phyloP scores from a whole-genome alignment of 164 flowering plant genomes.

The Umbellularia californica region DNA sequence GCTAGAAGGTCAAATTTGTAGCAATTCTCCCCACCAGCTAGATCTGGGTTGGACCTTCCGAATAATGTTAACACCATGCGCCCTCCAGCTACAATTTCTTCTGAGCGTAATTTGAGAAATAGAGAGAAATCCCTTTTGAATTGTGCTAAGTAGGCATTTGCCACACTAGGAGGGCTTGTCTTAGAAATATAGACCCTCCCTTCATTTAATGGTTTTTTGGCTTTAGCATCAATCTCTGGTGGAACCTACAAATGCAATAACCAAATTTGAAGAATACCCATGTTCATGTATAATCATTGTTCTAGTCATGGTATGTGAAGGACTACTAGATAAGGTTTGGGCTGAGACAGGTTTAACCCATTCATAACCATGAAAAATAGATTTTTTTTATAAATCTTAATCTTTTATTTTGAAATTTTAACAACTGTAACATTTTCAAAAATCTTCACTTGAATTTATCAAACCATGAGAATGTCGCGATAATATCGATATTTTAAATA shows the following conservation, averaged over 20 bases:
- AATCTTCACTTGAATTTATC: too few species aligned
- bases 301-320: too few species aligned
- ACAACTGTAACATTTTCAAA: too few species aligned
- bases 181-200: conserved; percentile 18
- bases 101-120: conserved; percentile 26
- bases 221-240: neutral
- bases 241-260: conserved; percentile 13
- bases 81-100: conserved; percentile 27
- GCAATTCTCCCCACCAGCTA: conserved; percentile 15
- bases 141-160: conserved; percentile 13
- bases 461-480: too few species aligned
- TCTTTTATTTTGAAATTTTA: too few species aligned
- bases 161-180: conserved; percentile 15
- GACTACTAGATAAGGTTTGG: too few species aligned
- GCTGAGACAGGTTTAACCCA: too few species aligned
- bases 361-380: too few species aligned
- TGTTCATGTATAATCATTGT: too few species aligned
- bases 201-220: conserved; percentile 8
- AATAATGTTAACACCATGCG: conserved; percentile 26
- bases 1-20: conserved; percentile 26
- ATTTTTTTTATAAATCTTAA: too few species aligned
- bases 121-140: conserved; percentile 26
- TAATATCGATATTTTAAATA: too few species aligned
- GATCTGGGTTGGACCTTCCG: conserved; percentile 22
- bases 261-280: too few species aligned